Evolutionary conservation across 2,329 filamentous ascomycete species (phyloP).

Genomic region (Fusarium devonianum): DNA sequence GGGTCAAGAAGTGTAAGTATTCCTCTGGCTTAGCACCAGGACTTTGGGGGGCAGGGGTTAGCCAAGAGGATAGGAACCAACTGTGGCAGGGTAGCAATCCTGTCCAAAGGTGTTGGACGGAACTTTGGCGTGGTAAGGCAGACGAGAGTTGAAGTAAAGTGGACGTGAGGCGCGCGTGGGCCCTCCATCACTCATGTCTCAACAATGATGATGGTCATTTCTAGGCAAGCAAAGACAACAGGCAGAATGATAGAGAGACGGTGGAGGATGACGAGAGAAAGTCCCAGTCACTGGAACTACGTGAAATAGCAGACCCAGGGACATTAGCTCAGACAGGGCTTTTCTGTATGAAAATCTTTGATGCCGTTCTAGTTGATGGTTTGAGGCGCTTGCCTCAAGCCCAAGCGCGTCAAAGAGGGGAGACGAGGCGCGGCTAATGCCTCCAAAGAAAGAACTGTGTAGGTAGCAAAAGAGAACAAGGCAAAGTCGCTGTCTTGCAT

Average conservation of each 20-base stretch:
- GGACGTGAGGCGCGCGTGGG: conserved; percentile 21
- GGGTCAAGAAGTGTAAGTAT: conserved; percentile 27
- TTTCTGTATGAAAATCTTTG: conserved; percentile 11
- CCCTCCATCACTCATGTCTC: conserved; percentile 26
- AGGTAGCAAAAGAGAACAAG: conserved; percentile 13
- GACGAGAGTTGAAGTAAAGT: conserved; percentile 2
- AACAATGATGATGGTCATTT: conserved; percentile 31
- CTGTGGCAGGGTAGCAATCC: conserved; percentile 19
- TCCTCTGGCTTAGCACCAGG: conserved; percentile 15
- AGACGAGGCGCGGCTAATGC: conserved; percentile 12
- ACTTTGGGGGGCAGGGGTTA: conserved; percentile 7
- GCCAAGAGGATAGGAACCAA: not conserved
- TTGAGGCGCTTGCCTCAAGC: conserved; percentile 5
- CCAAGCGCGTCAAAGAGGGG: conserved; percentile 17
- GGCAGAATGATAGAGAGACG: not conserved
- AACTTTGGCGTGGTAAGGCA: conserved; percentile 15
- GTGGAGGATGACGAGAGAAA: too few species aligned
- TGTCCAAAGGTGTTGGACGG: not conserved
- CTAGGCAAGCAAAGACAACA: conserved; percentile 12
- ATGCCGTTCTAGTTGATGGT: not conserved
- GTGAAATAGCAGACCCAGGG: not conserved
- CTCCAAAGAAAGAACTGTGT: conserved; percentile 11
- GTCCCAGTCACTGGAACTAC: too few species aligned
- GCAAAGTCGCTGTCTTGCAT: conserved; percentile 28
- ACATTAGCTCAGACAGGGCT: not conserved